A percentile compares a stretch with the other conserved stretches of the same genome.
phyloP scores from a whole-genome alignment of 768 basidiomycete genomes.

The Clavaria fumosa region DNA sequence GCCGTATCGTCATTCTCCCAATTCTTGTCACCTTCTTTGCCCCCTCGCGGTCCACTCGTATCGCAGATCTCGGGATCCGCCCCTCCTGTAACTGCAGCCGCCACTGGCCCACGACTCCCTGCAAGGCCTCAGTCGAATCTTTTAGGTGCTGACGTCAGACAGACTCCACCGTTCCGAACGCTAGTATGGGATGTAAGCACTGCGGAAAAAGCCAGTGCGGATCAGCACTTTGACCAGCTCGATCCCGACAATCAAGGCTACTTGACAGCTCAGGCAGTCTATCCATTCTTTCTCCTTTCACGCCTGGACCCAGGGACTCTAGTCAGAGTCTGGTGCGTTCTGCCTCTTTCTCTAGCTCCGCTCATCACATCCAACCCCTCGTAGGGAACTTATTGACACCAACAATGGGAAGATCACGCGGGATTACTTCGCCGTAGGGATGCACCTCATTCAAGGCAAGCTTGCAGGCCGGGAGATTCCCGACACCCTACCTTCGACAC shows the following conservation, averaged over 20 bases:
- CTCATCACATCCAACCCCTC: slow-evolving; percentile 1
- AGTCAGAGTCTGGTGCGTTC: slow-evolving; percentile 79
- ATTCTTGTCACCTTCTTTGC: too few relatives aligned
- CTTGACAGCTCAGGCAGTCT: slow-evolving; percentile 88
- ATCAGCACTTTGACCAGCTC: slow-evolving; percentile 68
- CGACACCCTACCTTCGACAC: slow-evolving; percentile 43
- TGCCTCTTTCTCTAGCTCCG: not conserved
- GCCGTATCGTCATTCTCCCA: too few relatives aligned
- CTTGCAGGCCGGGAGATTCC: slow-evolving; percentile 70
- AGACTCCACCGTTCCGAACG: too few relatives aligned
- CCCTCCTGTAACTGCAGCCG: too few relatives aligned
- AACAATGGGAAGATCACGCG: slow-evolving; percentile 71
- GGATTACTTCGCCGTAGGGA: slow-evolving; percentile 91
- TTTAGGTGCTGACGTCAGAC: too few relatives aligned
- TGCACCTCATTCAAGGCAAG: slow-evolving; percentile 84
- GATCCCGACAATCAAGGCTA: slow-evolving; percentile 62
- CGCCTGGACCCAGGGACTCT: slow-evolving; percentile 66
- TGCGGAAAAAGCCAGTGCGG: slow-evolving; percentile 61
- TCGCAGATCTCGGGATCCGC: slow-evolving; percentile 12
- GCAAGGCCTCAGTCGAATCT: too few relatives aligned
- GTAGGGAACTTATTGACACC: slow-evolving; percentile 88
- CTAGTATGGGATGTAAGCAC: slow-evolving; percentile 72
- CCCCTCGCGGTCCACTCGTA: too few relatives aligned
- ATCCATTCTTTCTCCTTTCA: slow-evolving; percentile 90
- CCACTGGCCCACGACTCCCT: slow-evolving; percentile 23